Base-by-base conservation (phyloP, 2,329 filamentous ascomycete genomes). In the Lachnellula suecica region DNA sequence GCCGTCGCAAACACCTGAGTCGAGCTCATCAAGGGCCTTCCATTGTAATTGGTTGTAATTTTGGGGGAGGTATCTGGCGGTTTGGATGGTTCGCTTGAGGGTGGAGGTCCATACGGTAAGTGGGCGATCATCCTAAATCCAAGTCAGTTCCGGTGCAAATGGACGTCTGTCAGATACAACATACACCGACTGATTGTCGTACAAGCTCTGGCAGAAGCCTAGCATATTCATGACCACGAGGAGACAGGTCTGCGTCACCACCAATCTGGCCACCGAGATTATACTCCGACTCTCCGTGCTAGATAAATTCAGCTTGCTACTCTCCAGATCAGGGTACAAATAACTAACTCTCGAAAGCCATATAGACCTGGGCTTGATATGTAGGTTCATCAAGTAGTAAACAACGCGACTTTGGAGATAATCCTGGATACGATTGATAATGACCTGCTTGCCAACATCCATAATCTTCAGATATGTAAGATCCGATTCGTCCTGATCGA, bases 371-470 rank as follows among this genome's bases (percentile, higher is more conserved):
- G 93, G 93, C 59, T 93, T 93, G 70, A 99, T 99, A 73, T 99
- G 94, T 35, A 99, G 79, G 69, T 97, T 99, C 86, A 97, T 97
- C 53, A 97, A 83, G 70, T 97, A 99, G 73, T 99, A 99, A 42
- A 99, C 93, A 41, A 99, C 87, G 52, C 94, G 87, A 70, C 91
- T 96, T 70, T 97, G 94, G 24, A 99, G 79, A 68, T 99, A 99
- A 72, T 99, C 94, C 68, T 91, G 87, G 66, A 99, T 96, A 68
- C 89, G 87, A 74, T 97, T 99, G 81, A 99, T 97, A 66, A 97
- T 94, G 68, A 97, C 92, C 67, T 96, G 91, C 62, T 90, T 90
- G 53, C 94, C 92, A 11, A 97, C 91, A 66, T 99, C 87, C 79
- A 97, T 95, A 68, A 99, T 88, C 74, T 99, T 97, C 68, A 97